Evolutionary conservation across 139 green algal genomes (phyloP), one percentile per base, ranked within the genome.

Genomic region (Desmodesmus armatus): DNA sequence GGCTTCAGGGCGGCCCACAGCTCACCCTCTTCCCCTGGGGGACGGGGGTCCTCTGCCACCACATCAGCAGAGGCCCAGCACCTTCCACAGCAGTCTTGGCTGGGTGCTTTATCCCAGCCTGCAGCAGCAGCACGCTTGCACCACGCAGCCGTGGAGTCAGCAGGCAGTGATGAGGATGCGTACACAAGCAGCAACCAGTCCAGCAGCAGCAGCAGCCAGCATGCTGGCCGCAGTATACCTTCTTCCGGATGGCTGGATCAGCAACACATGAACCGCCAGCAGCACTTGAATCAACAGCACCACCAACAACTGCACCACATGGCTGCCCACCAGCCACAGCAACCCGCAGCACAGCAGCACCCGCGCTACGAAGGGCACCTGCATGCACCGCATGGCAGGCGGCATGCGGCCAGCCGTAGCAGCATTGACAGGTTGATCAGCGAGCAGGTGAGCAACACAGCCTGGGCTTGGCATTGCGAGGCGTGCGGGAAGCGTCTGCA

Each of bases 101-200:
- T n/a, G n/a, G n/a, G n/a, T n/a, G n/a, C n/a, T n/a, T n/a, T n/a
- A n/a, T n/a, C n/a, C n/a, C n/a, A n/a, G n/a, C n/a, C 33, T 69
- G 19, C 60, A 69, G 23, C 25, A 6, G 9, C 60, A 69, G 29
- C 66, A n/a, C n/a, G 27, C 33, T 44, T 80, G 27, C 72, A 80
- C 72, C 65, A 44, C 29, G n/a, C 47, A 27, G 72, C 72, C n/a
- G 5, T 40, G 13, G 29, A n/a, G 11, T 43, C 65, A n/a, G 43
- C 40, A 31, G 72, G 4, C 44, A 80, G 72, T 53, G 72, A 80
- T 29, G 72, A 80, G 11, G 72, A 80, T 33, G 15, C 66, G 9
- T 35, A 7, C 35, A 25, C 15, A 5, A 43, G 66, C 43, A 33
- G 27, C 44, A 51, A 60, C n/a, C 72, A 27, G 41, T 39, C 29